Evolutionary conservation across 2,329 filamentous ascomycete species (phyloP).

Genomic region (Escovopsis sp.): DNA sequence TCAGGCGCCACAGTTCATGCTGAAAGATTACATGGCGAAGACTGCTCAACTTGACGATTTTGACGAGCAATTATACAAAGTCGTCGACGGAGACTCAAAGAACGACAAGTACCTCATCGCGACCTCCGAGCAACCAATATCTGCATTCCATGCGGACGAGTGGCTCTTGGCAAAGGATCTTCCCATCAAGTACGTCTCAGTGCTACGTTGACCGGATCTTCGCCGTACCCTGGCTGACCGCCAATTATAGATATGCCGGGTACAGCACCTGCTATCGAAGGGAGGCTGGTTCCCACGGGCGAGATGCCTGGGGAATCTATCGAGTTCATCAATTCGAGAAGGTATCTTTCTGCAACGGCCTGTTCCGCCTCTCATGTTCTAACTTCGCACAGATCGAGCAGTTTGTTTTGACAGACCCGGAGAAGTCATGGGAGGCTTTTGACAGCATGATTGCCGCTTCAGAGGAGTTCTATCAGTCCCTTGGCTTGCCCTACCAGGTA

Average conservation of each 20-base stretch:
- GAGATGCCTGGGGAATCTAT: conserved; percentile 96
- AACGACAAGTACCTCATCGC: conserved; percentile 71
- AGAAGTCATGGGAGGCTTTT: conserved; percentile 85
- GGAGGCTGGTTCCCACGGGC: conserved; percentile 73
- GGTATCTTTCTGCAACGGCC: conserved; percentile 22
- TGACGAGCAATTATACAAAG: conserved; percentile 96
- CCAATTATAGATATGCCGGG: conserved; percentile 67
- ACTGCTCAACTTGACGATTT: conserved; percentile 95
- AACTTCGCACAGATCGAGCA: conserved; percentile 42
- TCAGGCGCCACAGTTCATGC: conserved; percentile 87
- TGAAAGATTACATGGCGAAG: conserved; percentile 92
- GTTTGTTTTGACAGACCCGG: conserved; percentile 67
- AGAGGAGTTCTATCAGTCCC: conserved; percentile 87
- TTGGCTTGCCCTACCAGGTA: conserved; percentile 79
- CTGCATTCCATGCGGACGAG: conserved; percentile 81
- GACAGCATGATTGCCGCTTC: conserved; percentile 83
- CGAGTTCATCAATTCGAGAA: conserved; percentile 97
- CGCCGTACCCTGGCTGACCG: background rate
- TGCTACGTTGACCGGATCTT: too few species aligned
- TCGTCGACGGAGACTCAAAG: conserved; percentile 70
- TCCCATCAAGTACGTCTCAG: conserved; percentile 54
- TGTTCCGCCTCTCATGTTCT: conserved; percentile 1
- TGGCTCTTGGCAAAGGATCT: conserved; percentile 78
- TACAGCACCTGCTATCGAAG: conserved; percentile 93
- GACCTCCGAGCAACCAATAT: conserved; percentile 89